phyloP scores from a whole-genome alignment of 2,329 filamentous ascomycete genomes.

The Aspergillus sp. region DNA sequence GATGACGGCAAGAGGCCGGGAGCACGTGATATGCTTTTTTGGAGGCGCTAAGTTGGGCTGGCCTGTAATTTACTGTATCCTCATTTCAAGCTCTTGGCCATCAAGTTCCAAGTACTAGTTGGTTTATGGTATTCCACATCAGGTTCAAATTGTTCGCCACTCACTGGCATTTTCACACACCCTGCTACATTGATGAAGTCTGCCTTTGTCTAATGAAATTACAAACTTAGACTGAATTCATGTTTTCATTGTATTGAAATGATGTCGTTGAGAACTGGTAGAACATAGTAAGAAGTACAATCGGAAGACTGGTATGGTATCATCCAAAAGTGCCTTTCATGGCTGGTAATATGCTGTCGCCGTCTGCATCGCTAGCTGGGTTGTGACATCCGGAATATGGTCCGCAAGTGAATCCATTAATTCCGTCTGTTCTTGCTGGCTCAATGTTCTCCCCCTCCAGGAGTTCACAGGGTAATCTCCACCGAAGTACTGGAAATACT shows the following conservation, averaged over 20 bases:
- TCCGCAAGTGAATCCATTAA: constrained; percentile 77
- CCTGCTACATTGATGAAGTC: not conserved
- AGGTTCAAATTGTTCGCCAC: not conserved
- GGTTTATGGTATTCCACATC: too few relatives aligned
- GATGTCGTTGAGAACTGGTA: not conserved
- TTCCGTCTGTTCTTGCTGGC: constrained; percentile 80
- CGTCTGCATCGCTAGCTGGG: constrained; percentile 43
- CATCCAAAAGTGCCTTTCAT: constrained; percentile 18
- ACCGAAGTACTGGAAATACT: constrained; percentile 54
- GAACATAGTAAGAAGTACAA: not conserved
- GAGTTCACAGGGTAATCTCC: constrained; percentile 51
- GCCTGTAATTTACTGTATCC: constrained; percentile 17
- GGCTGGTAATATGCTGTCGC: constrained; percentile 48
- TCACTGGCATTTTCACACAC: not conserved
- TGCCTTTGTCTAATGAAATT: not conserved
- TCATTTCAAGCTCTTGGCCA: not conserved
- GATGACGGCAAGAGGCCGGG: constrained; percentile 37
- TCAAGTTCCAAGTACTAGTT: not conserved
- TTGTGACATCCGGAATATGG: constrained; percentile 54
- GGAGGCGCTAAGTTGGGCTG: constrained; percentile 14
- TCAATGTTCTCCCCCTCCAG: constrained; percentile 68
- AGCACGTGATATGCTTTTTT: constrained; percentile 32
- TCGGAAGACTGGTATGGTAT: not conserved
- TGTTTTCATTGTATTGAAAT: not conserved
- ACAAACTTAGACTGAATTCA: not conserved